A percentile compares a stretch with the other conserved stretches of the same genome.
Conservation (phyloP, 371 early-diverging fungal species). For the Mucor circinelloides region DNA sequence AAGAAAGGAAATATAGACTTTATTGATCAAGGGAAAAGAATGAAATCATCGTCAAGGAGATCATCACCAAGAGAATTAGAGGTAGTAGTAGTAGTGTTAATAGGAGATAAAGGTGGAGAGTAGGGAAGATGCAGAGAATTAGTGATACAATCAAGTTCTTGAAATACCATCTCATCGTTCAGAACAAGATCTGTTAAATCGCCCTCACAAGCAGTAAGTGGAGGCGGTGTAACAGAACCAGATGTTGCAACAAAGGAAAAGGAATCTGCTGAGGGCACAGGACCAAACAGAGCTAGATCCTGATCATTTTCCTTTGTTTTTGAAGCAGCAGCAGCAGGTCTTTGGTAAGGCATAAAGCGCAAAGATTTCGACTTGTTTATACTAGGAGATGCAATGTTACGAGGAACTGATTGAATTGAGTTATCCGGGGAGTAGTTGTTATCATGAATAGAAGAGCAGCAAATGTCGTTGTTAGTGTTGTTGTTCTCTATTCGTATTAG, state of each 20-base stretch:
- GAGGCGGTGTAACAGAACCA: neutral
- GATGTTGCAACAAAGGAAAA: neutral
- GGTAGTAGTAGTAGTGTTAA: neutral
- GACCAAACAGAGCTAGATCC: constrained; percentile 12
- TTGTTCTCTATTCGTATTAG: constrained; percentile 5
- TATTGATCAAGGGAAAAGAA: constrained; percentile 22
- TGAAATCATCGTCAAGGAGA: constrained; percentile 7
- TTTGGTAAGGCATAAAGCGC: neutral
- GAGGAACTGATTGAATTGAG: neutral
- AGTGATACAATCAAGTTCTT: constrained; percentile 19
- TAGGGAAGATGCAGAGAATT: neutral
- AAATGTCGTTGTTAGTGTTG: neutral
- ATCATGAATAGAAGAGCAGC: constrained; percentile 8
- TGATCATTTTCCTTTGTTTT: constrained; percentile 1
- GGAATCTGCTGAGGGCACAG: neutral
- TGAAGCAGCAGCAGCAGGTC: neutral
- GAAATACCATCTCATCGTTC: constrained; percentile 17
- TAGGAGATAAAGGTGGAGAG: constrained; percentile 15
- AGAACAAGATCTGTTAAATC: constrained; percentile 4
- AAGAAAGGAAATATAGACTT: neutral
- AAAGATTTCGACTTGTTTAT: neutral
- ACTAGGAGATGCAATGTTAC: neutral
- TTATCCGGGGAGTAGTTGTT: constrained; percentile 20
- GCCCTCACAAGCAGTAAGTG: neutral
- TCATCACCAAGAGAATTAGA: neutral